These are phyloP conservation scores for Phaeotremella skinneri DNA, from an alignment of 768 basidiomycete genomes.

Conservation along the genomic window DNA sequence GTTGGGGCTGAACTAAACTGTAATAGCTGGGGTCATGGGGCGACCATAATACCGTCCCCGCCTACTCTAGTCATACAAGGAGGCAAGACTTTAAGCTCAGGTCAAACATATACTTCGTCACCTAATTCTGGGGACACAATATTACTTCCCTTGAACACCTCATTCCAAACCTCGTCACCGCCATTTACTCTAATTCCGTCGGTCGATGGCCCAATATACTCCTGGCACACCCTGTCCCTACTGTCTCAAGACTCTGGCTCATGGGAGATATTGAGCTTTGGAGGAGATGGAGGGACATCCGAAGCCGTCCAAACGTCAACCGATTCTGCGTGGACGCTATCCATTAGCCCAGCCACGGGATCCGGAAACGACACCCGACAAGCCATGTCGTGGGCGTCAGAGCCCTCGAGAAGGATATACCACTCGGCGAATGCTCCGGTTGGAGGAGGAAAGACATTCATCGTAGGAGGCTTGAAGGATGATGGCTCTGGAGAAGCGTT, in stretches of 20 bases:
- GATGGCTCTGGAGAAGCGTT: conserved; percentile 71
- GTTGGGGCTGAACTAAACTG: conserved; percentile 1
- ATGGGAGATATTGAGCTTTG: conserved; percentile 62
- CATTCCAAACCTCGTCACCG: conserved; percentile 63
- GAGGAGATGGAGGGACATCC: conserved; percentile 66
- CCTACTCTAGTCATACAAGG: conserved; percentile 68
- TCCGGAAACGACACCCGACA: conserved; percentile 56
- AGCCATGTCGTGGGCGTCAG: conserved; percentile 59
- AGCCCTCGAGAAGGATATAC: conserved; percentile 74
- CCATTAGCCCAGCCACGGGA: conserved; percentile 52
- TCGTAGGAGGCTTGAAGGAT: conserved; percentile 76
- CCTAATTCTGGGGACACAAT: conserved; percentile 71
- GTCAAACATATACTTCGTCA: conserved; percentile 70
- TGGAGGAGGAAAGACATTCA: conserved; percentile 59
- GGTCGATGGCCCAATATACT: conserved; percentile 62
- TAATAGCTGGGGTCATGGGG: conserved; percentile 81
- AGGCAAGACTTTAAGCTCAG: conserved; percentile 73
- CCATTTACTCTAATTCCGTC: conserved; percentile 66
- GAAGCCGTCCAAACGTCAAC: conserved; percentile 57
- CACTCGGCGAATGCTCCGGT: conserved; percentile 62
- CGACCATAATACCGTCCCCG: conserved; percentile 55
- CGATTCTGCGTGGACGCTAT: conserved; percentile 66
- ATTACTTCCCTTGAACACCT: conserved; percentile 50
- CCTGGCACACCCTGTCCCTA: conserved; percentile 77
- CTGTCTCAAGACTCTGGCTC: conserved; percentile 55